phyloP scores from a whole-genome alignment of 768 basidiomycete species.

The Hericium alpestre region DNA sequence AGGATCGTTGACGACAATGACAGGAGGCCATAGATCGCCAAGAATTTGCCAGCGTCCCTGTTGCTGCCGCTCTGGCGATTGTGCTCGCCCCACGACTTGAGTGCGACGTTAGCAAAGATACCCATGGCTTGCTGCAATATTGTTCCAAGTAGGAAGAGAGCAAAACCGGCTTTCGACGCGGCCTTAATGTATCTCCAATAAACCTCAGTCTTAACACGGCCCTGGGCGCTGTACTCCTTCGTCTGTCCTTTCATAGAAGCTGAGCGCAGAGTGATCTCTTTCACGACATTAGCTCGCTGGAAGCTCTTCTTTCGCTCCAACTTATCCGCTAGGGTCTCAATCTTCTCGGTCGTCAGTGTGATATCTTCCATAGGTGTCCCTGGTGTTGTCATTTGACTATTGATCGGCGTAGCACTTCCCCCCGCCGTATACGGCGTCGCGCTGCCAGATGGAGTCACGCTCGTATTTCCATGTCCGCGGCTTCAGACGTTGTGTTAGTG shows the following conservation, averaged over 20 bases:
- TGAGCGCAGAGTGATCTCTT: conserved; percentile 26
- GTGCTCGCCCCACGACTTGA: conserved; percentile 78
- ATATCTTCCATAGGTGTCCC: conserved; percentile 3
- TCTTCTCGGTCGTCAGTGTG: conserved; percentile 6
- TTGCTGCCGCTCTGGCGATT: conserved; percentile 54
- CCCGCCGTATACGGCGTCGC: conserved; percentile 16
- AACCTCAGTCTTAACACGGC: conserved; percentile 66
- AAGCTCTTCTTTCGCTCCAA: conserved; percentile 47
- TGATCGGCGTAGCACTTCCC: not conserved
- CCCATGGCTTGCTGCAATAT: conserved; percentile 46
- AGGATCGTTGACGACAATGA: conserved; percentile 48
- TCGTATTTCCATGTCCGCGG: conserved; percentile 9
- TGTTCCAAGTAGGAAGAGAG: conserved; percentile 41
- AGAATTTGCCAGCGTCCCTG: conserved; percentile 42
- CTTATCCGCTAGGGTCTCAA: conserved; percentile 32
- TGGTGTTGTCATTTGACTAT: conserved; percentile 8
- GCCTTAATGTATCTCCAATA: conserved; percentile 73
- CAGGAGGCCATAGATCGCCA: conserved; percentile 59
- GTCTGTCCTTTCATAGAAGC: conserved; percentile 36
- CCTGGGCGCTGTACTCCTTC: conserved; percentile 71
- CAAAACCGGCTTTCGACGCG: conserved; percentile 65
- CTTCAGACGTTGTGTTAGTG: not conserved
- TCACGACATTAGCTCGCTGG: conserved; percentile 40
- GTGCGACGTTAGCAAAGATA: conserved; percentile 50
- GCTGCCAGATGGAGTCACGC: conserved; percentile 6